phyloP scores from a whole-genome alignment of 2,329 filamentous ascomycete genomes.

The Nemania diffusa region DNA sequence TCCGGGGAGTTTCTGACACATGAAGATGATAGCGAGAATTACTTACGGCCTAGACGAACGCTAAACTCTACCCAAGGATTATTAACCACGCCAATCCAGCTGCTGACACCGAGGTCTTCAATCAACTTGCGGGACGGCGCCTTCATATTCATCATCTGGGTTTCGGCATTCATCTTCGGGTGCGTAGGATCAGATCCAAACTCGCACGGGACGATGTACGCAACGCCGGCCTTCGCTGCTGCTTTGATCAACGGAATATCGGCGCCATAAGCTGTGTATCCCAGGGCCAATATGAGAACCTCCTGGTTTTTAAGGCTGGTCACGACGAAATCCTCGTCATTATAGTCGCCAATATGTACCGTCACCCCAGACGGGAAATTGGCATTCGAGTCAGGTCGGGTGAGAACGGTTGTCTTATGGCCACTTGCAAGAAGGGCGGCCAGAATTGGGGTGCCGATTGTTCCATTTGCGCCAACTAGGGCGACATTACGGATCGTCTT shows the following conservation, averaged over 20 bases:
- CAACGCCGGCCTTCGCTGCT: slow-evolving; percentile 47
- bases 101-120: slow-evolving; percentile 46
- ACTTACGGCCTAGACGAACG: slow-evolving; percentile 40
- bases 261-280: slow-evolving; percentile 36
- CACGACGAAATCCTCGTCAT: slow-evolving; percentile 43
- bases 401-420: slow-evolving; percentile 49
- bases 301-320: slow-evolving; percentile 49
- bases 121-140: slow-evolving; percentile 43
- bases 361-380: slow-evolving; percentile 37
- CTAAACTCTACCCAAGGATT: slow-evolving; percentile 52
- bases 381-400: slow-evolving; percentile 44
- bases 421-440: slow-evolving; percentile 44
- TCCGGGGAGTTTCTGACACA: too few species aligned
- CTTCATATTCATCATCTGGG: slow-evolving; percentile 43
- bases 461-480: slow-evolving; percentile 45
- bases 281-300: slow-evolving; percentile 48
- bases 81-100: slow-evolving; percentile 49
- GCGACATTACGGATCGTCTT: slow-evolving; percentile 38
- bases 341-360: slow-evolving; percentile 39
- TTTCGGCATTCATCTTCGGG: slow-evolving; percentile 31
- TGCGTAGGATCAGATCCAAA: slow-evolving; percentile 48
- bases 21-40: neutral
- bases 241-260: slow-evolving; percentile 48
- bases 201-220: slow-evolving; percentile 49
- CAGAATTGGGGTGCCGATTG: slow-evolving; percentile 46